A percentile compares a stretch with the other conserved stretches of the same genome.
Conservation (phyloP, 2,329 filamentous ascomycete species). For the Trichoderma sp. region DNA sequence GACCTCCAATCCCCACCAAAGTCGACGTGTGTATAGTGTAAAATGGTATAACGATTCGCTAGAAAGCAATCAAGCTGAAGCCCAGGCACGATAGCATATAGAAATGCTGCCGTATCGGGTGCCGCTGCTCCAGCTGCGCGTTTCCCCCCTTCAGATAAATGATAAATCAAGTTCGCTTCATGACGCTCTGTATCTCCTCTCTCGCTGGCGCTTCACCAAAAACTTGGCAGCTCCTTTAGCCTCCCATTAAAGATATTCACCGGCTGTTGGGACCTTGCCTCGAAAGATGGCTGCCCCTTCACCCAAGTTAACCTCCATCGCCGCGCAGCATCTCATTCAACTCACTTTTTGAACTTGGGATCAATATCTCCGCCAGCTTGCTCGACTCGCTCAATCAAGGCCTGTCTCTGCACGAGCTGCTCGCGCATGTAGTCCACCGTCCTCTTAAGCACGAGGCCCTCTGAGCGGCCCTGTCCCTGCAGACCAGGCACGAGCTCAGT, state of each 20-base stretch:
- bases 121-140: not conserved
- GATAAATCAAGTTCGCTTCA: not conserved
- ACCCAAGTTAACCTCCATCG: not conserved
- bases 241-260: not conserved
- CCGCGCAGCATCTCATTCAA: not conserved
- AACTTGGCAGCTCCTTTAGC: not conserved
- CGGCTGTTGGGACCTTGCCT: not conserved
- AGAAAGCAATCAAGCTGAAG: not conserved
- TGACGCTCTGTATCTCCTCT: not conserved
- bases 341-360: slow-evolving; percentile 50
- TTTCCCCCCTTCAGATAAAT: not conserved
- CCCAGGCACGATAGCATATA: no score
- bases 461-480: slow-evolving; percentile 80
- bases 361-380: slow-evolving; percentile 61
- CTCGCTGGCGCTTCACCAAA: not conserved
- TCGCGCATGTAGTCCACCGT: slow-evolving; percentile 69
- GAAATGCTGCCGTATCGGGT: no score
- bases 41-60: not conserved
- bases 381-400: slow-evolving; percentile 63
- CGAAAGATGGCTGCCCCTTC: not conserved
- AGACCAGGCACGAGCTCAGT: slow-evolving; percentile 80
- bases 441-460: slow-evolving; percentile 77
- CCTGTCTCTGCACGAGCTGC: slow-evolving; percentile 61
- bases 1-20: not conserved
- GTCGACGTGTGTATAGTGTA: not conserved